Evolutionary conservation across 345 rosid species (phyloP).

Genomic region (Eucalyptus polybractea): DNA sequence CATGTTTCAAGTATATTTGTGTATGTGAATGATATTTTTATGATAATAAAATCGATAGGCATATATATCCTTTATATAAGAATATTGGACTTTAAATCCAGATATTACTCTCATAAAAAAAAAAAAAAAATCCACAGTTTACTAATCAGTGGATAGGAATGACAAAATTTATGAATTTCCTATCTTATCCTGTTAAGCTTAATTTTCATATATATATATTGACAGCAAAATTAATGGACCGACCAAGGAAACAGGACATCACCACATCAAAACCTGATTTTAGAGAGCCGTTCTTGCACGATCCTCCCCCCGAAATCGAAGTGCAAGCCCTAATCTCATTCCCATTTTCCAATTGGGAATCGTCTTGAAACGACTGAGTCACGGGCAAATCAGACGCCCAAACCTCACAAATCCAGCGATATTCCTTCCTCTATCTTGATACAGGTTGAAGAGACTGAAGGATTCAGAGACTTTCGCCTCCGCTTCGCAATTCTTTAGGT

Average conservation of each 20-base stretch:
- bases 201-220: no score
- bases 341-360: background rate
- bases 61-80: no score
- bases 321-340: background rate
- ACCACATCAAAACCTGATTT: background rate
- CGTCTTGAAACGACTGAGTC: background rate
- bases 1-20: background rate
- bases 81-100: no score
- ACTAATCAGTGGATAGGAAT: background rate
- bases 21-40: background rate
- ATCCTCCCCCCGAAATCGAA: background rate
- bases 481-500: background rate
- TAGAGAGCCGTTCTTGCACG: background rate
- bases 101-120: fast-evolving
- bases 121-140: background rate
- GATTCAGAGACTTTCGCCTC: background rate
- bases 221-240: background rate
- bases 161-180: no score
- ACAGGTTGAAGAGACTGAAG: background rate
- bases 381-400: background rate
- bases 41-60: background rate
- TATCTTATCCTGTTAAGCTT: no score
- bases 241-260: background rate
- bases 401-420: background rate
- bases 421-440: background rate